Conservation (phyloP, 805 yeast genomes). For the Lipomyces starkeyi region DNA sequence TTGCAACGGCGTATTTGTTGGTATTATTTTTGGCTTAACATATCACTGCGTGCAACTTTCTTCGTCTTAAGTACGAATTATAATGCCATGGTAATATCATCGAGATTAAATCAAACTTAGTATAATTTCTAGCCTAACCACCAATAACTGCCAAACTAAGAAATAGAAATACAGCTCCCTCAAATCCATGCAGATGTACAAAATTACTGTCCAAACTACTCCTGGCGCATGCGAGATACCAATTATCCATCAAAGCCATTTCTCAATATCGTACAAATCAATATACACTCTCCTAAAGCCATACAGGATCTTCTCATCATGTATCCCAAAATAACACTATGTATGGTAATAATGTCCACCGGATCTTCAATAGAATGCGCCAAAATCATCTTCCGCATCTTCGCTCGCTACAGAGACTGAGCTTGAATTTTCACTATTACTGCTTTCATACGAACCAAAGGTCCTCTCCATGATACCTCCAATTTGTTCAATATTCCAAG, state of each 20-base stretch:
- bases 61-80: no score
- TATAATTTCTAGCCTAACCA: not conserved
- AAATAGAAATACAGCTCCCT: not conserved
- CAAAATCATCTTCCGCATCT: not conserved
- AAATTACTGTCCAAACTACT: not conserved
- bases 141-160: not conserved
- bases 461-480: not conserved
- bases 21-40: slow-evolving; percentile 1
- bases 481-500: not conserved
- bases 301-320: no score
- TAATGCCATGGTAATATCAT: not conserved
- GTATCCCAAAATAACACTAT: not conserved
- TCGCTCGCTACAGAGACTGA: not conserved
- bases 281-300: not conserved
- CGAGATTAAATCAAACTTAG: not conserved
- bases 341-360: not conserved
- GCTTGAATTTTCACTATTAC: not conserved
- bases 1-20: not conserved
- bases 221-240: not conserved
- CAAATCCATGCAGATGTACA: not conserved
- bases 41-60: not conserved
- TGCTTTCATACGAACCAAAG: not conserved
- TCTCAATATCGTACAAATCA: not conserved
- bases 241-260: not conserved
- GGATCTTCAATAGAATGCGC: not conserved